Evolutionary conservation across 2,329 filamentous ascomycete species (phyloP).

Genomic region (Botryotinia calthae): DNA sequence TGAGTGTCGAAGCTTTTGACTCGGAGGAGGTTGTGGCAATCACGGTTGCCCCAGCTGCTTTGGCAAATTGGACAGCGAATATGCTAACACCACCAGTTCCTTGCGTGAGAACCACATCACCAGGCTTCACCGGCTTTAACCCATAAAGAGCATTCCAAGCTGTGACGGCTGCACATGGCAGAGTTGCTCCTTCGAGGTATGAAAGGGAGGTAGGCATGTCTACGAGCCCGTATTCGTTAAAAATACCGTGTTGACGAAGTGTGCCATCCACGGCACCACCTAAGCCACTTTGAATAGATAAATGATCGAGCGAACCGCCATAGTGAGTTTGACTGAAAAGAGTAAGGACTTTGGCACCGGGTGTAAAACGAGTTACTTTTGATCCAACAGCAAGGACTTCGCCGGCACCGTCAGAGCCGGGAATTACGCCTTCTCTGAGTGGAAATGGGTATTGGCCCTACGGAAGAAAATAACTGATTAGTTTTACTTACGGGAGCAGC

Average conservation of each 20-base stretch:
- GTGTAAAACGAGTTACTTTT: slow-evolving; percentile 55
- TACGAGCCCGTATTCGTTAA: slow-evolving; percentile 58
- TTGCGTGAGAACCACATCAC: slow-evolving; percentile 43
- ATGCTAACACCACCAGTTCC: slow-evolving; percentile 46
- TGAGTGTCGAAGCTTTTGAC: slow-evolving; percentile 41
- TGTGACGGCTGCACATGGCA: slow-evolving; percentile 53
- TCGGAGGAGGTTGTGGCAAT: slow-evolving; percentile 44
- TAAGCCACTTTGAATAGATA: slow-evolving; percentile 47
- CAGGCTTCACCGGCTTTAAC: slow-evolving; percentile 39
- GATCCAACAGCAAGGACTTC: slow-evolving; percentile 51
- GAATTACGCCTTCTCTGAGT: slow-evolving; percentile 32
- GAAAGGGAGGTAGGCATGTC: slow-evolving; percentile 51
- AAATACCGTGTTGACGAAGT: slow-evolving; percentile 49
- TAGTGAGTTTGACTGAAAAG: slow-evolving; percentile 53
- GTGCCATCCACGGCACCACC: slow-evolving; percentile 53
- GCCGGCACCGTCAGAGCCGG: slow-evolving; percentile 45
- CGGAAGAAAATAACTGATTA: background rate
- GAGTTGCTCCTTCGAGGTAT: slow-evolving; percentile 48
- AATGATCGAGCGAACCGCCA: slow-evolving; percentile 29
- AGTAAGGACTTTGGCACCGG: slow-evolving; percentile 57
- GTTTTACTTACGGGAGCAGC: background rate
- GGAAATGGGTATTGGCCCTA: slow-evolving; percentile 35
- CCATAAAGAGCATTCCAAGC: slow-evolving; percentile 59
- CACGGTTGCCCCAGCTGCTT: slow-evolving; percentile 43
- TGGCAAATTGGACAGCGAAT: slow-evolving; percentile 43